A percentile compares a stretch with the other conserved stretches of the same genome.
Conservation (phyloP, 768 basidiomycete genomes). For the Xerocomellus chrysenteron region DNA sequence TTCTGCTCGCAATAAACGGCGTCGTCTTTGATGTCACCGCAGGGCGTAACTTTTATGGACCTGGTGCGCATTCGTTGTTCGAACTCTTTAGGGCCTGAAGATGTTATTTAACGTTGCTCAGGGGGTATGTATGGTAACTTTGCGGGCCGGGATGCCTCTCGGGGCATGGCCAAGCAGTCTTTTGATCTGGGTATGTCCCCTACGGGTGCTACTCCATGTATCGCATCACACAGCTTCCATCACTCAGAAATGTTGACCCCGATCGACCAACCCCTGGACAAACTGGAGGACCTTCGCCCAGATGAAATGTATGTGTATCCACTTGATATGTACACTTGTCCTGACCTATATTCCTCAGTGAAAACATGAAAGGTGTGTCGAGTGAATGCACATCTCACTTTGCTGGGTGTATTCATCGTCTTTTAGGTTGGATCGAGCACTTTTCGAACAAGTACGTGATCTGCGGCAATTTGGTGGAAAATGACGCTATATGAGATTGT, state of each 20-base stretch:
- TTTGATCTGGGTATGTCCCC: constrained; percentile 75
- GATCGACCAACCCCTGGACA: constrained; percentile 82
- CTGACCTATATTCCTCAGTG: constrained; percentile 44
- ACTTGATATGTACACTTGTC: neutral
- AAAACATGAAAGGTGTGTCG: constrained; percentile 81
- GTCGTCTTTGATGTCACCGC: constrained; percentile 91
- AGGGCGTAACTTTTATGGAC: constrained; percentile 92
- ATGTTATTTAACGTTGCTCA: constrained; percentile 30
- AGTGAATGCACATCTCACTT: neutral
- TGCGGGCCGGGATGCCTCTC: constrained; percentile 92
- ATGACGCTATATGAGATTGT: constrained; percentile 44
- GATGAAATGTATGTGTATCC: constrained; percentile 73
- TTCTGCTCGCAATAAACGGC: constrained; percentile 83
- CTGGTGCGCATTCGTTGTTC: constrained; percentile 54
- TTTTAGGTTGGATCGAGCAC: constrained; percentile 86
- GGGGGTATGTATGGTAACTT: constrained; percentile 98
- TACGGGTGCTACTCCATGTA: neutral
- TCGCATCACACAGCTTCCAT: neutral
- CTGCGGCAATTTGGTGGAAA: constrained; percentile 86
- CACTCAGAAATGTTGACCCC: constrained; percentile 84
- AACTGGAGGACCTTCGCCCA: constrained; percentile 69
- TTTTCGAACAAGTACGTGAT: constrained; percentile 91
- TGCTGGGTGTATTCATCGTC: neutral
- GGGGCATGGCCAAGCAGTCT: constrained; percentile 98
- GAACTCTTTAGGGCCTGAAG: neutral